Conservation (phyloP, 2,329 filamentous ascomycete species). For the Huntiella bhutanensis region DNA sequence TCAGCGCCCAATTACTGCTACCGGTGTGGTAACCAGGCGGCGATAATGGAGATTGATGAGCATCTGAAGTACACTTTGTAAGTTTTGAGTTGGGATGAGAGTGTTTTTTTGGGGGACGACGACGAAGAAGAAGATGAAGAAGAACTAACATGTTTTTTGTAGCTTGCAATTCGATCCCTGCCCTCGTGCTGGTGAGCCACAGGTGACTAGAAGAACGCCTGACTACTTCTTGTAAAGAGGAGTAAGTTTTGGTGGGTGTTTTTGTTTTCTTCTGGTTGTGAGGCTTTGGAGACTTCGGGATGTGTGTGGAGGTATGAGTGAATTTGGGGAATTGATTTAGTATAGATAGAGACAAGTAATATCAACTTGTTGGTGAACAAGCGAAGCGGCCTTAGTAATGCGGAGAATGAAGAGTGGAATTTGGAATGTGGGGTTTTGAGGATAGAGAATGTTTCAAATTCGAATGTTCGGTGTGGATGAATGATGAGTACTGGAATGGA, state of each 20-base stretch:
- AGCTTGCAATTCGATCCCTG: conserved; percentile 99
- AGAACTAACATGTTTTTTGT: conserved; percentile 11
- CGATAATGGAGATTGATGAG: conserved; percentile 99
- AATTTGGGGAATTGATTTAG: not conserved
- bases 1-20: conserved; percentile 94
- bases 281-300: not conserved
- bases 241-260: not conserved
- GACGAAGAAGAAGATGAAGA: not conserved
- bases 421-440: too few species aligned
- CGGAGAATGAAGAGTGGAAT: too few species aligned
- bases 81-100: conserved; percentile 22
- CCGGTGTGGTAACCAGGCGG: conserved; percentile 94
- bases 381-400: too few species aligned
- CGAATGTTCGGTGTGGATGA: too few species aligned
- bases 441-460: too few species aligned
- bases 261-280: conserved; percentile 4
- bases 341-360: not conserved
- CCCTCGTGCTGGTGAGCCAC: conserved; percentile 89
- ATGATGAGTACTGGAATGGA: too few species aligned
- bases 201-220: conserved; percentile 91
- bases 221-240: conserved; percentile 83
- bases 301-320: not conserved
- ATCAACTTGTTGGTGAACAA: not conserved
- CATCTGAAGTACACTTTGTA: conserved; percentile 99
- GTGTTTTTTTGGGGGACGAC: not conserved